phyloP scores from a whole-genome alignment of 768 basidiomycete species.

The Phanerochaete carnosa region DNA sequence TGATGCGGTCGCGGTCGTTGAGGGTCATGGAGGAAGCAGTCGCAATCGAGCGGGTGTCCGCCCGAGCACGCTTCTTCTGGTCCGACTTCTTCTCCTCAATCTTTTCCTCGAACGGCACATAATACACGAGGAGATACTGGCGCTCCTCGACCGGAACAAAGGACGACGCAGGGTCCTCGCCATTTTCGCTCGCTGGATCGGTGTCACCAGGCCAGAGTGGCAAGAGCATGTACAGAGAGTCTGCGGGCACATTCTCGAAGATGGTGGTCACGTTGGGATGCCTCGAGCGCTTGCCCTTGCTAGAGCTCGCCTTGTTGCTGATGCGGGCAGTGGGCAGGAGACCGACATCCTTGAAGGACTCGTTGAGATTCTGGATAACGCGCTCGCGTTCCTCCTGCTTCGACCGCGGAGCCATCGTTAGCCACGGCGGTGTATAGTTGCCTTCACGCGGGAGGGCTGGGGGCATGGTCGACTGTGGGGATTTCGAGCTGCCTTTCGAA shows the following conservation, averaged over 20 bases:
- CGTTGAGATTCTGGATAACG: slow-evolving; percentile 59
- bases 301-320: slow-evolving; percentile 18
- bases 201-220: slow-evolving; percentile 83
- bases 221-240: slow-evolving; percentile 78
- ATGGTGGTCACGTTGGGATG: slow-evolving; percentile 16
- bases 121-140: slow-evolving; percentile 78
- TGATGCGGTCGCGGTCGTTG: slow-evolving; percentile 38
- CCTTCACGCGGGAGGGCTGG: slow-evolving; percentile 19
- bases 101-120: slow-evolving; percentile 50
- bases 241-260: slow-evolving; percentile 49
- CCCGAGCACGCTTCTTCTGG: slow-evolving; percentile 42
- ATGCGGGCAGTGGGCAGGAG: slow-evolving; percentile 53
- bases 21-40: slow-evolving; percentile 26
- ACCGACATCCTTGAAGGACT: slow-evolving; percentile 79
- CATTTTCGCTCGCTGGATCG: slow-evolving; percentile 36
- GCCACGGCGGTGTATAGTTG: slow-evolving; percentile 54
- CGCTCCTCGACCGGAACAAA: slow-evolving; percentile 48
- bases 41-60: slow-evolving; percentile 15
- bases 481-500: slow-evolving; percentile 13
- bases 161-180: slow-evolving; percentile 17
- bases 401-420: slow-evolving; percentile 58
- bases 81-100: slow-evolving; percentile 24
- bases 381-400: slow-evolving; percentile 67
- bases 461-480: slow-evolving; percentile 12
- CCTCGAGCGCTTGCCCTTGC: slow-evolving; percentile 19